These are phyloP conservation scores for Hanseniaspora lindneri DNA, from an alignment of 805 yeast species.

Conservation along the genomic window DNA sequence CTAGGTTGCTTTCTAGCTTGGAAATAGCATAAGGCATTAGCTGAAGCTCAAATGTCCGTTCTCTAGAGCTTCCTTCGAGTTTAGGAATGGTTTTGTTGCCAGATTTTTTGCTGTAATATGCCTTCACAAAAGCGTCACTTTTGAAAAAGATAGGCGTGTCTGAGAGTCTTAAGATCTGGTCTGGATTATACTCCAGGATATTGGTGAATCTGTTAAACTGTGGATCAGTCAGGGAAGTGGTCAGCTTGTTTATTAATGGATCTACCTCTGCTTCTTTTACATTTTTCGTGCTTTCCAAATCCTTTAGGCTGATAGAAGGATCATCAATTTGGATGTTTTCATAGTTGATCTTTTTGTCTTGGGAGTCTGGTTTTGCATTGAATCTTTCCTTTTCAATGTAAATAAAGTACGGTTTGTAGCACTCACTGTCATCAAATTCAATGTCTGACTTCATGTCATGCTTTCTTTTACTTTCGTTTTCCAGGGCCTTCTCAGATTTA, in stretches of 20 bases:
- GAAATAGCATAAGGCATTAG: slow-evolving; percentile 87
- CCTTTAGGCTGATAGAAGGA: slow-evolving; percentile 29
- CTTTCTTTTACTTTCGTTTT: slow-evolving; percentile 24
- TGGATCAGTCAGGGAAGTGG: slow-evolving; percentile 56
- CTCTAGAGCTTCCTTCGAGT: slow-evolving; percentile 28
- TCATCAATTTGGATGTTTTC: slow-evolving; percentile 44
- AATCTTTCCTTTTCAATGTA: slow-evolving; percentile 63
- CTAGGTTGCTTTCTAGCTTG: slow-evolving; percentile 51
- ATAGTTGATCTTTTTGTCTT: slow-evolving; percentile 21
- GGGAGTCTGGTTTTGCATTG: slow-evolving; percentile 40
- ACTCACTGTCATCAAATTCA: slow-evolving; percentile 19
- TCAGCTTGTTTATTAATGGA: slow-evolving; percentile 38
- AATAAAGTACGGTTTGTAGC: slow-evolving; percentile 53
- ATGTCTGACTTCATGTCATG: slow-evolving; percentile 24
- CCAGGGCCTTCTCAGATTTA: no score
- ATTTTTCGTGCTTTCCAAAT: slow-evolving; percentile 20
- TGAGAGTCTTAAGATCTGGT: slow-evolving; percentile 61
- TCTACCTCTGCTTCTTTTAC: slow-evolving; percentile 20
- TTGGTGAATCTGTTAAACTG: slow-evolving; percentile 69
- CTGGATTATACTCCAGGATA: slow-evolving; percentile 66
- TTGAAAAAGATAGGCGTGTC: slow-evolving; percentile 16
- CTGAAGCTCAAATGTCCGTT: slow-evolving; percentile 69
- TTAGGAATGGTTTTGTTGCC: slow-evolving; percentile 1
- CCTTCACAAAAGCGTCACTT: slow-evolving; percentile 12
- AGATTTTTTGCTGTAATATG: slow-evolving; percentile 1